Percentiles rank a stretch among this genome's conserved stretches.
Evolutionary conservation across 2,329 filamentous ascomycete species (phyloP).

Genomic region (Dothiorella sarmentorum): DNA sequence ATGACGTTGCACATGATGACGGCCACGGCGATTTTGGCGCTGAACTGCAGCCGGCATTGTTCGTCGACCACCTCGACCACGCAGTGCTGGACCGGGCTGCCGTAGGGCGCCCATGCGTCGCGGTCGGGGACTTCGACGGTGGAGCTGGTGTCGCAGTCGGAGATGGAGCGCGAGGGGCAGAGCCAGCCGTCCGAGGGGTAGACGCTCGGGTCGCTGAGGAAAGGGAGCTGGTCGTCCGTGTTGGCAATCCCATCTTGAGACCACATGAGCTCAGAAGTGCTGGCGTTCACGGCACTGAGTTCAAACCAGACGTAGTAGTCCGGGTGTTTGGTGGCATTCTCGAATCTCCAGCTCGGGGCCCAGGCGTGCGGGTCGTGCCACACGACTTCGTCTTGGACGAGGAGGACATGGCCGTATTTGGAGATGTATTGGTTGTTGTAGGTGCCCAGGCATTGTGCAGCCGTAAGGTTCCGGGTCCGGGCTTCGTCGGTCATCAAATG

Average conservation of each 20-base stretch:
- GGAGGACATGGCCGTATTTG: neutral
- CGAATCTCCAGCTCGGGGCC: neutral
- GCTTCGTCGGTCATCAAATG: neutral
- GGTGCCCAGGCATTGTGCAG: neutral
- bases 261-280: neutral
- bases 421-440: neutral
- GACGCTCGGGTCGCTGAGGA: neutral
- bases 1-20: slow-evolving; percentile 24
- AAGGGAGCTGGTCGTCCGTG: neutral
- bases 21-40: slow-evolving; percentile 20
- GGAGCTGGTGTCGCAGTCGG: neutral
- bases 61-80: slow-evolving; percentile 20
- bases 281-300: no score
- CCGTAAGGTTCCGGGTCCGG: neutral
- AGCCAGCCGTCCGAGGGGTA: slow-evolving; percentile 10
- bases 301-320: neutral
- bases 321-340: neutral
- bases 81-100: slow-evolving; percentile 21
- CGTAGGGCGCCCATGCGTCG: slow-evolving; percentile 23
- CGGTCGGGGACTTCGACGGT: neutral
- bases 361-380: neutral
- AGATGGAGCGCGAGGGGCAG: slow-evolving; percentile 1
- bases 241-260: neutral
- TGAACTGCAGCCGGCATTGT: slow-evolving; percentile 25
- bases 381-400: neutral